Evolutionary conservation across 805 yeast species (phyloP), one percentile per base, ranked within the genome.

Genomic region (Hanseniaspora hatyaiensis): DNA sequence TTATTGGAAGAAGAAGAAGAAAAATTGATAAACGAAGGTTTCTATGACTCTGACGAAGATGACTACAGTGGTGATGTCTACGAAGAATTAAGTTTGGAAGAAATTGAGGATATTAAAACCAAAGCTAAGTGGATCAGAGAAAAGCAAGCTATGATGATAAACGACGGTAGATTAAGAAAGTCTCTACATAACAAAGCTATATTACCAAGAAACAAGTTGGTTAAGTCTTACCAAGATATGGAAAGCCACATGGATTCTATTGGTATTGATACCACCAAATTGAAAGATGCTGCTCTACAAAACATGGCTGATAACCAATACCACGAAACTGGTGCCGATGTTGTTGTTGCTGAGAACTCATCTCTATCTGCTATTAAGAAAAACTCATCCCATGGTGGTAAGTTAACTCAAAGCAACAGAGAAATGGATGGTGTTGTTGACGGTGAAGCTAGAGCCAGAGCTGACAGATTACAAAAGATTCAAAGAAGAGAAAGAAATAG

Each of bases 1-100:
- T 95, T 95, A 15, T 72, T 92, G 54, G 99, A 92, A 69, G 96
- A 83, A 53, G 99, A 92, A 68, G 99, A 92, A 69, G 97, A 89
- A 66, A 75, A 80, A 63, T 76, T 92, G 58, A 95, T 89, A 67
- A 67, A 74, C 41, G 95, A 88, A 68, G 99, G 99, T 26, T 92
- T 92, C 71, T 92, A 92, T 65, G 94, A 86, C 57, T 80, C 94
- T 29, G 96, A 88, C 59, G 60, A 60, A 59, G 96, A 88, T 59
- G 73, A 74, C 44, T 82, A 77, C 40, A 65, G 72, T 45, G 83
- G 75, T 55, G 60, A 61, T 59, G 88, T 83, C 57, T 80, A 83
- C 38, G 95, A 86, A 58, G 75, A 77, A 46, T 78, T 74, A 46
- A 68, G 73, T 43, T 81, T 72, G 54, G 83, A 78, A 50, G 87